Evolutionary conservation across 2,329 filamentous ascomycete species (phyloP).

Genomic region (Madurella mycetomatis): DNA sequence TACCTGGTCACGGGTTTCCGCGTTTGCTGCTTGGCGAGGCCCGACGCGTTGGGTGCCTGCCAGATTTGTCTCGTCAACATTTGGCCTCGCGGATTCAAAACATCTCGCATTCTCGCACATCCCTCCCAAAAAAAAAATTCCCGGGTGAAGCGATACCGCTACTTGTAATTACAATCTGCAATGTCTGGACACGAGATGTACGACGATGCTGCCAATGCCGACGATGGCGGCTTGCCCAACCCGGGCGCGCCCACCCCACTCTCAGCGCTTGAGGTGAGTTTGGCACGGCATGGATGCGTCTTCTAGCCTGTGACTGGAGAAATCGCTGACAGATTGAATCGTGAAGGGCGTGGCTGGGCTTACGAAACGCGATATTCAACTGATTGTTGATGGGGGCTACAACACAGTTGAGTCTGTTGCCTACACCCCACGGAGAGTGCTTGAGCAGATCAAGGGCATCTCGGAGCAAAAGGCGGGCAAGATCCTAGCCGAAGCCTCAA

Average conservation of each 20-base stretch:
- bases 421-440: constrained; percentile 75
- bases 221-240: constrained; percentile 69
- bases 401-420: constrained; percentile 95
- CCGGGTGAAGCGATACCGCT: not conserved
- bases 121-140: too few species aligned
- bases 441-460: constrained; percentile 97
- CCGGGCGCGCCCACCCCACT: constrained; percentile 94
- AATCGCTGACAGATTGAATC: not conserved
- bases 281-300: not conserved
- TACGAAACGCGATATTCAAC: constrained; percentile 92
- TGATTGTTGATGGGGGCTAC: constrained; percentile 86
- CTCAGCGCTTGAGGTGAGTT: constrained; percentile 72
- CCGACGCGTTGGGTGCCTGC: constrained; percentile 6
- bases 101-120: not conserved
- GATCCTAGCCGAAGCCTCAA: constrained; percentile 76
- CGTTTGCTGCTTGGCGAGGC: constrained; percentile 7
- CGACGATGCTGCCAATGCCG: constrained; percentile 61
- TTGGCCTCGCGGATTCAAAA: too few species aligned
- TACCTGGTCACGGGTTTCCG: constrained; percentile 10
- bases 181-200: constrained; percentile 56
- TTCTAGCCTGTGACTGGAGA: too few species aligned
- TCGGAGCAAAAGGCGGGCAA: constrained; percentile 96
- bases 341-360: constrained; percentile 78
- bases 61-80: constrained; percentile 9
- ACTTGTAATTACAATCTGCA: not conserved